phyloP scores from a whole-genome alignment of 192 early-diverging fungal genomes.

The Phlyctochytrium planicorne region DNA sequence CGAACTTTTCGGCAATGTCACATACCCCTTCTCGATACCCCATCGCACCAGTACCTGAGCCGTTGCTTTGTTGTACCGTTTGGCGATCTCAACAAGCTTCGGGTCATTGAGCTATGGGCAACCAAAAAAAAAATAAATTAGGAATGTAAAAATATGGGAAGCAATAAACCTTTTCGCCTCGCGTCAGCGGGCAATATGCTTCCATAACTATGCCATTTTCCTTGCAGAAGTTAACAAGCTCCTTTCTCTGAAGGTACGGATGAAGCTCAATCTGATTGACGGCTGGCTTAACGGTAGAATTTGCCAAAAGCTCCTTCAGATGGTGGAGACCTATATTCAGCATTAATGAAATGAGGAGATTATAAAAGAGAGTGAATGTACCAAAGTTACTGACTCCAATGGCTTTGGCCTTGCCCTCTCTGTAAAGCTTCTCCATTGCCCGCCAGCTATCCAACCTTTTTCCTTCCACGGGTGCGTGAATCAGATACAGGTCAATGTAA shows the following conservation, averaged over 20 bases:
- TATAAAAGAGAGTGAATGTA: constrained; percentile 1
- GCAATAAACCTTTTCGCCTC: constrained; percentile 10
- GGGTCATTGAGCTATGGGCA: constrained; percentile 44
- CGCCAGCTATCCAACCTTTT: constrained; percentile 62
- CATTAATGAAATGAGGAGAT: background rate
- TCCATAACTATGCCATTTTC: constrained; percentile 70
- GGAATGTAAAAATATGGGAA: background rate
- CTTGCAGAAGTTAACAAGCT: constrained; percentile 73
- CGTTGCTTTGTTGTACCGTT: constrained; percentile 50
- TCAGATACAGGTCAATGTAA: constrained; percentile 64
- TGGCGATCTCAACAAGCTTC: constrained; percentile 43
- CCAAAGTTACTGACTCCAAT: constrained; percentile 87
- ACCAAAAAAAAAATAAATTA: background rate
- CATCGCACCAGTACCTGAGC: constrained; percentile 62
- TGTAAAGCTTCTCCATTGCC: constrained; percentile 77
- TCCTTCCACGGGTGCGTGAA: constrained; percentile 56
- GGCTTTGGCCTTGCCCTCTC: constrained; percentile 65
- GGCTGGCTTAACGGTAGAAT: constrained; percentile 70
- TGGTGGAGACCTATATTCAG: constrained; percentile 41
- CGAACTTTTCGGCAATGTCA: constrained; percentile 60
- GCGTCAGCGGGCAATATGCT: constrained; percentile 75
- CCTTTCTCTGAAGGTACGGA: constrained; percentile 66
- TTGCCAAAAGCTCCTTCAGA: constrained; percentile 60
- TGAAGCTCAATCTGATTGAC: constrained; percentile 88
- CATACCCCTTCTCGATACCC: constrained; percentile 58